These are phyloP conservation scores for Naumovozyma castellii DNA, from an alignment of 805 yeast genomes.

Conservation along the genomic window DNA sequence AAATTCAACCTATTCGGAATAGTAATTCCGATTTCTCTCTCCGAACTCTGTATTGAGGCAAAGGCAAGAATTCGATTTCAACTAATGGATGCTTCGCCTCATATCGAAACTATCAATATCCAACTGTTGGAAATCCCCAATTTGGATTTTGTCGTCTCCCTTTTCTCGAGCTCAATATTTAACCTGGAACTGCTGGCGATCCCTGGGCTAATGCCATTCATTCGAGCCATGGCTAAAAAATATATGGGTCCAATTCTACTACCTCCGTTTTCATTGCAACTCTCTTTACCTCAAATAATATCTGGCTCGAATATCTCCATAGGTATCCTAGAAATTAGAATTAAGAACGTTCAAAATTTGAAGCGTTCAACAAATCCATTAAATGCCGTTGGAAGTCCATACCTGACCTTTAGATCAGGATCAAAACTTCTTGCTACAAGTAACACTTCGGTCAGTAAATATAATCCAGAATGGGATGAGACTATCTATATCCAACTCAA, in stretches of 20 bases:
- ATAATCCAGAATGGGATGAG: slow-evolving; percentile 78
- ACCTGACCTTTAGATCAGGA: slow-evolving; percentile 57
- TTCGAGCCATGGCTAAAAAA: slow-evolving; percentile 73
- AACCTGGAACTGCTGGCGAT: slow-evolving; percentile 77
- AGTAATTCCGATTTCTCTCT: slow-evolving; percentile 66
- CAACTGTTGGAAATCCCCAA: slow-evolving; percentile 77
- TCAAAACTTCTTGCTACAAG: slow-evolving; percentile 55
- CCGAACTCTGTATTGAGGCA: slow-evolving; percentile 66
- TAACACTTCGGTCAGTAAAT: slow-evolving; percentile 50
- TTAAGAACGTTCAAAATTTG: slow-evolving; percentile 55
- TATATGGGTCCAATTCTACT: slow-evolving; percentile 81
- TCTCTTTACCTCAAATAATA: slow-evolving; percentile 80
- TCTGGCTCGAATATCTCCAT: slow-evolving; percentile 80
- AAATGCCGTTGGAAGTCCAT: slow-evolving; percentile 83
- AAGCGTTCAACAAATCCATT: slow-evolving; percentile 52
- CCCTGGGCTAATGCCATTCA: slow-evolving; percentile 77
- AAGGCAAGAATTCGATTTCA: slow-evolving; percentile 69
- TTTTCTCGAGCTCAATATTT: slow-evolving; percentile 67
- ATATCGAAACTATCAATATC: slow-evolving; percentile 78
- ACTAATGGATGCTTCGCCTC: slow-evolving; percentile 85
- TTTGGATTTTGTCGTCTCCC: slow-evolving; percentile 67
- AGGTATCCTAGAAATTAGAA: slow-evolving; percentile 68
- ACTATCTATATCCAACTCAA: slow-evolving; percentile 56
- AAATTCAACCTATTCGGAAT: slow-evolving; percentile 72
- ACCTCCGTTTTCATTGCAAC: slow-evolving; percentile 81